Evolutionary conservation across 108 stramenopile genomes (phyloP), one percentile per base, ranked within the genome.

Genomic region (Fistulifera solaris): DNA sequence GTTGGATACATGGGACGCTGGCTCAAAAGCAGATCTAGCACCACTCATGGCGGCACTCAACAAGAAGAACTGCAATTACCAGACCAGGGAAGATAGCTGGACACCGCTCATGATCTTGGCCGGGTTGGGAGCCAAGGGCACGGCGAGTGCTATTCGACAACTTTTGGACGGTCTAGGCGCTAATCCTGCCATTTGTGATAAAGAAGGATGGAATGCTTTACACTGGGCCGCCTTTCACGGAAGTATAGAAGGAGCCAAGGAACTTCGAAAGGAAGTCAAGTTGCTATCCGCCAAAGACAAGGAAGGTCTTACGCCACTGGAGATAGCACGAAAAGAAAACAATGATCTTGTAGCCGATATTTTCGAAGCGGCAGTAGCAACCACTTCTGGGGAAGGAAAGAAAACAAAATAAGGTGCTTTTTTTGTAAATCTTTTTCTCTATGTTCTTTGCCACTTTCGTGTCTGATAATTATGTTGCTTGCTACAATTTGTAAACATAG

Each of bases 201-300:
- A 67, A 52, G 91, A 93, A 54, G 85, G 86, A 1, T 93, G 91
- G 91, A 93, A 80, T 60, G 71, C 87, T 27, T 62, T 88, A 35
- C 91, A 93, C 58, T 93, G 91, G 89, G 72, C 86, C 16, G 84
- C 83, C 12, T 93, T 86, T 51, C 87, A 88, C 46, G 85, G 83
- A 16, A 81, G 72, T 58, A 67, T 77, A 25, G 72, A 78, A 21
- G 81, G 77, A 23, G 91, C 86, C 44, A 77, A 62, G 51, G 67
- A 68, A 21, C 70, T 93, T n/a, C 26, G 66, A 19, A 68, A 69
- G 1, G 73, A 83, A 16, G 40, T 58, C 1, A 61, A 67, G 13
- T 56, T 86, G 43, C 56, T 77, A 39, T 40, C 52, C 16, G 70
- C 72, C 16, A 66, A 80, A 56, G 90, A 92, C 62, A 86, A 86